Evolutionary conservation across 805 yeast species (phyloP), one percentile per base, ranked within the genome.

Genomic region (Yamadazyma philogaea): DNA sequence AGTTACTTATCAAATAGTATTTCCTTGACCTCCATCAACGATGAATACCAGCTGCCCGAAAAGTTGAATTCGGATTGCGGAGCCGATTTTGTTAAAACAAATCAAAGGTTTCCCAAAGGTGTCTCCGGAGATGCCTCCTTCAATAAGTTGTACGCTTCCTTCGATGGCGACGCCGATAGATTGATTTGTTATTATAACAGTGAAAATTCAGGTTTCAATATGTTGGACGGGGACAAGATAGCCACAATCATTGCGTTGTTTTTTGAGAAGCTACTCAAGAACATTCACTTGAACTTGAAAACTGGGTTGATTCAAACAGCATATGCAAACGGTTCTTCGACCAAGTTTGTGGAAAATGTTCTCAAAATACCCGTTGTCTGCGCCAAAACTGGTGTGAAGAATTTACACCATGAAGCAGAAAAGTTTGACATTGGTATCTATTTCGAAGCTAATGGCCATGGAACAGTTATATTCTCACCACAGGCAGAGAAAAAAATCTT

Each of bases 371-470:
- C 96, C 1, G 96, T 88, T 4, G 78, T 79, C 1, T 87, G 91
- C 61, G 87, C 98, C 0, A 84, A 96, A 33, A 93, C 99, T 2
- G 99, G 99, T 30, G 99, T 93, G 27, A 93, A 93, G 64, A 96
- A 93, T 66, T 70, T 93, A 49, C 99, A 93, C 60, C 97, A 91
- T 57, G 95, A 89, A 39, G 93, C 95, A 1, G 79, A 76, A 46
- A 74, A 79, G 33, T 93, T 78, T 57, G 98, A 89, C 56, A 75
- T 91, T 47, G 99, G 99, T 19, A 82, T 93, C 12, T 93, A 93
- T 65, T 93, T 93, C 55, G 99, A 93, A 68, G 99, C 99, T 41
- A 93, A 93, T 60, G 99, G 99, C n/a, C 99, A 93, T 59, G 99
- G 99, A 11, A 93, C 99, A 0, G 95, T 91, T 6, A 71, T 88